Percentiles rank a stretch among this genome's conserved stretches.
phyloP scores from a whole-genome alignment of 352 stramenopile genomes.

The Aphanomyces euteiches region DNA sequence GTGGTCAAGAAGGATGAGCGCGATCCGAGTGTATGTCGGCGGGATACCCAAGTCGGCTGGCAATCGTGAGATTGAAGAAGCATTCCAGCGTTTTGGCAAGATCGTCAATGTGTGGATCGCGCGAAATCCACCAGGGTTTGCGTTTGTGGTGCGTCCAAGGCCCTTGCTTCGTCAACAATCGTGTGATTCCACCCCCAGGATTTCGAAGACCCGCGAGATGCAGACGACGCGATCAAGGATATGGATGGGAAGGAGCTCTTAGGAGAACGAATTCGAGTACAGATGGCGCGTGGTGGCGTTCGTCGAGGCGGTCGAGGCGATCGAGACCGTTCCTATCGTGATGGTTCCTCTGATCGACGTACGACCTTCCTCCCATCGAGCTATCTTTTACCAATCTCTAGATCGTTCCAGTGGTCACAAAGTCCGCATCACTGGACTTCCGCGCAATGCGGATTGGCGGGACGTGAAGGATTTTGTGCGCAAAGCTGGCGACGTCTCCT shows the following conservation, averaged over 20 bases:
- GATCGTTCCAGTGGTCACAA: constrained; percentile 38
- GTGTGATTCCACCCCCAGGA: constrained; percentile 59
- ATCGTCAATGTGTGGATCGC: constrained; percentile 85
- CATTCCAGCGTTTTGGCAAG: constrained; percentile 79
- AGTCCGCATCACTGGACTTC: constrained; percentile 73
- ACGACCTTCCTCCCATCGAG: constrained; percentile 1
- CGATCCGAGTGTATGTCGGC: constrained; percentile 79
- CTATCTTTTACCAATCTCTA: constrained; percentile 58
- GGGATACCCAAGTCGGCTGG: constrained; percentile 75
- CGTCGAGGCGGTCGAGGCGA: constrained; percentile 51
- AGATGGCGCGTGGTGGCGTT: constrained; percentile 70
- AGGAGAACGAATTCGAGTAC: constrained; percentile 76
- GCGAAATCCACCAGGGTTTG: constrained; percentile 81
- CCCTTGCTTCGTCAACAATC: not conserved
- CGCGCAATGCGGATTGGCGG: constrained; percentile 74
- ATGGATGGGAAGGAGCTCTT: constrained; percentile 86
- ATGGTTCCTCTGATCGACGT: constrained; percentile 34
- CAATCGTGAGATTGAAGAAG: constrained; percentile 76
- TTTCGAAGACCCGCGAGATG: constrained; percentile 85
- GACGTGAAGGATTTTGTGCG: constrained; percentile 86
- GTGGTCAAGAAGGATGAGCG: constrained; percentile 43
- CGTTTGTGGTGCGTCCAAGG: constrained; percentile 80
- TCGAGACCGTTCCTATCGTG: constrained; percentile 30
- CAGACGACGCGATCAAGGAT: constrained; percentile 79
- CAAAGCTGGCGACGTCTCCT: constrained; percentile 78